These are phyloP conservation scores for Magnaporthiopsis rhizophila DNA, from an alignment of 2,329 filamentous ascomycete species.

Conservation along the genomic window DNA sequence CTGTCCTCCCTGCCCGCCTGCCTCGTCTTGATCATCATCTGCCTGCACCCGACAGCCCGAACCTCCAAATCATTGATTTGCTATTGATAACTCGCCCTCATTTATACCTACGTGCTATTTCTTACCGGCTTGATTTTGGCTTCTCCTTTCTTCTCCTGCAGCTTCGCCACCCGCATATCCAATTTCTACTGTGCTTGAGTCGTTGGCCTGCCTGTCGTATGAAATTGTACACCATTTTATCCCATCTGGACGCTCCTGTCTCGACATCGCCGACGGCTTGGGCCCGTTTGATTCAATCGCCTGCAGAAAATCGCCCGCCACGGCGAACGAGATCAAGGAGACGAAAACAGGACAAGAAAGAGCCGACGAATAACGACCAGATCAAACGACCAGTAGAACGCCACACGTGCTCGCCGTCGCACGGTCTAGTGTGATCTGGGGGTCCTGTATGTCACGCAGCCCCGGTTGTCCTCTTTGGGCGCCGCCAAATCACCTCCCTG, in stretches of 20 bases:
- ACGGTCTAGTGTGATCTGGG: background rate
- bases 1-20: background rate
- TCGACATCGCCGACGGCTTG: background rate
- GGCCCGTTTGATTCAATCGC: too few relatives aligned
- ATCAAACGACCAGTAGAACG: background rate
- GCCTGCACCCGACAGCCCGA: too few relatives aligned
- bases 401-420: background rate
- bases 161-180: background rate
- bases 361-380: background rate
- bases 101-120: too few relatives aligned
- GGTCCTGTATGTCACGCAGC: background rate
- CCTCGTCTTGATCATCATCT: background rate
- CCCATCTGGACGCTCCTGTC: background rate
- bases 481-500: background rate
- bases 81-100: too few relatives aligned
- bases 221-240: background rate
- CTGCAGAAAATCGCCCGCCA: too few relatives aligned
- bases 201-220: too few relatives aligned
- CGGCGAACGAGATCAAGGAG: background rate
- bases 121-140: too few relatives aligned
- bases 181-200: background rate
- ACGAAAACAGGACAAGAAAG: background rate
- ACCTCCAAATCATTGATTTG: background rate
- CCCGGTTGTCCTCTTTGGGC: background rate
- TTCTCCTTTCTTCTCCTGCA: background rate